Percentiles rank a stretch among this genome's conserved stretches.
phyloP scores from a whole-genome alignment of 1,284 basidiomycete genomes.

The Trametes pubescens region DNA sequence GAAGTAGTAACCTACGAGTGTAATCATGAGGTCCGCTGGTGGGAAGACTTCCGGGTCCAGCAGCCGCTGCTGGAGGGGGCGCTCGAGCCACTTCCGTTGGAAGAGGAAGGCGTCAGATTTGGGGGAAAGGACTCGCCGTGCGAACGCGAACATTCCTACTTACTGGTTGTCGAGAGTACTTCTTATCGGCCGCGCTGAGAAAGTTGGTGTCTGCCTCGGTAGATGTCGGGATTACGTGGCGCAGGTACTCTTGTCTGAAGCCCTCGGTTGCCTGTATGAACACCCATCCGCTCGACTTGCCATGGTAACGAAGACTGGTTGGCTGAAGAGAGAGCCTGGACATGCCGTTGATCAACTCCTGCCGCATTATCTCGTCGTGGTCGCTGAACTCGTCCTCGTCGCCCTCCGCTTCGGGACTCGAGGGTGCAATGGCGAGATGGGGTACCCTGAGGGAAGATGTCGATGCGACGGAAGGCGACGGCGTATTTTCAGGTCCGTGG shows the following conservation, averaged over 20 bases:
- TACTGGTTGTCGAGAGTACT: conserved; percentile 12
- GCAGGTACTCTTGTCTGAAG: conserved; percentile 16
- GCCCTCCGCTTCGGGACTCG: conserved; percentile 13
- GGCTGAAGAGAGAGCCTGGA: conserved; percentile 39
- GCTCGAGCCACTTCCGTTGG: conserved; percentile 18
- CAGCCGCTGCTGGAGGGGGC: neutral
- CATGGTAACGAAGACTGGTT: conserved; percentile 52
- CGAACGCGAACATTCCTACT: neutral
- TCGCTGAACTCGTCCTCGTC: conserved; percentile 45
- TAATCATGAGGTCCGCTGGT: conserved; percentile 62
- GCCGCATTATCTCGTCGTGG: conserved; percentile 40
- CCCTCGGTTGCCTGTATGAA: conserved; percentile 52
- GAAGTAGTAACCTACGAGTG: conserved; percentile 80
- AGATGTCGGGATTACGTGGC: conserved; percentile 11
- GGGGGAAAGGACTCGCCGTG: neutral
- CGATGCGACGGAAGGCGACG: conserved; percentile 7
- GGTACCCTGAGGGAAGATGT: conserved; percentile 11
- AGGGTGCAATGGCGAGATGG: conserved; percentile 7
- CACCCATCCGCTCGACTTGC: conserved; percentile 59
- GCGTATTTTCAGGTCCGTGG: conserved; percentile 39
- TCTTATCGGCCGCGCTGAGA: conserved; percentile 6
- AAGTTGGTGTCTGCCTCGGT: conserved; percentile 24
- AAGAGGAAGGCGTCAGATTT: neutral
- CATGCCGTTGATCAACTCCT: conserved; percentile 33
- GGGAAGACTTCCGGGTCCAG: conserved; percentile 53